A percentile compares a stretch with the other conserved stretches of the same genome.
phyloP scores from a whole-genome alignment of 192 early-diverging fungal species.

The Piromyces sp. region DNA sequence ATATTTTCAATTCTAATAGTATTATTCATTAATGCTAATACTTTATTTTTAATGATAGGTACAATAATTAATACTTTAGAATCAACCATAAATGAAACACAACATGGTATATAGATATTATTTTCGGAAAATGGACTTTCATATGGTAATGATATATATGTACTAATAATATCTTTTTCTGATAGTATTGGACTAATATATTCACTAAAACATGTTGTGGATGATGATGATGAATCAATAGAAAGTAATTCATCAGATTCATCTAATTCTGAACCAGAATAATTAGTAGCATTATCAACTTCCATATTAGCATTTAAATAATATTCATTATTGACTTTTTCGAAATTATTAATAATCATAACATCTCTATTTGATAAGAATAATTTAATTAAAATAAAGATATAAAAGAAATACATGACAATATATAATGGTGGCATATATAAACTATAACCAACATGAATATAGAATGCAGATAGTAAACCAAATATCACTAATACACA shows the following conservation, averaged over 20 bases:
- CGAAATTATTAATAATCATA: not conserved
- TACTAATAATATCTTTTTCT: not conserved
- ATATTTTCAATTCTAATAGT: not conserved
- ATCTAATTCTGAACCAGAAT: not conserved
- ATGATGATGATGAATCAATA: not conserved
- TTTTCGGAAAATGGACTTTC: not conserved
- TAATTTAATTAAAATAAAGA: not conserved
- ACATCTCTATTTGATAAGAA: not conserved
- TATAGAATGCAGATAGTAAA: not conserved
- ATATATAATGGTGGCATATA: not conserved
- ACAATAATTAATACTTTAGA: not conserved
- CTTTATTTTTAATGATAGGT: not conserved
- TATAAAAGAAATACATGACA: not conserved
- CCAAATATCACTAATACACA: not conserved
- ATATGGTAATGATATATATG: not conserved
- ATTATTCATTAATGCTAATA: not conserved
- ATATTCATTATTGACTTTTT: not conserved
- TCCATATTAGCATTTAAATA: not conserved
- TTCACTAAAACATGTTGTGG: not conserved
- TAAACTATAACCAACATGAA: not conserved
- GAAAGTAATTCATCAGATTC: not conserved
- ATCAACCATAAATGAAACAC: not conserved
- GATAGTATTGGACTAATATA: not conserved
- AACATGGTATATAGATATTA: not conserved
- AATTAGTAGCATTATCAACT: not conserved